phyloP scores from a whole-genome alignment of 345 rosid genomes.

The Pelargonium nanum region DNA sequence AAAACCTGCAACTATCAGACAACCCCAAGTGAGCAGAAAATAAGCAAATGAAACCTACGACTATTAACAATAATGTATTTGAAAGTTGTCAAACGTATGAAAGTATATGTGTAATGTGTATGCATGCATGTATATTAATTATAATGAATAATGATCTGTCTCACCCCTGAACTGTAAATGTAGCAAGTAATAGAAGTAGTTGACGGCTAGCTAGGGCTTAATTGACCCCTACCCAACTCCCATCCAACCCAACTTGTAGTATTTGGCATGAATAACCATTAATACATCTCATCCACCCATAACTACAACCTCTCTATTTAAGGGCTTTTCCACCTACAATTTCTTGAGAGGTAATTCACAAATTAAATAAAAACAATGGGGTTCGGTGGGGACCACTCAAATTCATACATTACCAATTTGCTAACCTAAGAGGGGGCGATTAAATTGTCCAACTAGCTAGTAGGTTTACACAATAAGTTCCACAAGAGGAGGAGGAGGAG shows the following conservation, averaged over 20 bases:
- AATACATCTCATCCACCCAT: slow-evolving; percentile 13
- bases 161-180: slow-evolving; percentile 2
- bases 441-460: no score
- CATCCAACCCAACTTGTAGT: slow-evolving; percentile 24
- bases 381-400: no score
- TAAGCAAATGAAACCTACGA: background rate
- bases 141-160: slow-evolving; percentile 12
- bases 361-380: no score
- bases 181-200: slow-evolving; percentile 9
- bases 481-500: no score
- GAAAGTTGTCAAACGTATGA: background rate
- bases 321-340: background rate
- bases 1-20: no score
- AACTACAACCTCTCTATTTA: slow-evolving; percentile 6
- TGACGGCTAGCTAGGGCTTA: slow-evolving; percentile 19
- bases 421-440: no score
- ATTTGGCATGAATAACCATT: slow-evolving; percentile 33
- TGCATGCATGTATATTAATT: background rate
- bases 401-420: no score
- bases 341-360: background rate
- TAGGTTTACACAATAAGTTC: no score
- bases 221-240: slow-evolving; percentile 33
- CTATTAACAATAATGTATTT: background rate
- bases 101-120: background rate
- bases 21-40: no score